Percentiles rank a stretch among this genome's conserved stretches.
phyloP scores from a whole-genome alignment of 805 yeast genomes.

The Yamadazyma paraphyllophila region DNA sequence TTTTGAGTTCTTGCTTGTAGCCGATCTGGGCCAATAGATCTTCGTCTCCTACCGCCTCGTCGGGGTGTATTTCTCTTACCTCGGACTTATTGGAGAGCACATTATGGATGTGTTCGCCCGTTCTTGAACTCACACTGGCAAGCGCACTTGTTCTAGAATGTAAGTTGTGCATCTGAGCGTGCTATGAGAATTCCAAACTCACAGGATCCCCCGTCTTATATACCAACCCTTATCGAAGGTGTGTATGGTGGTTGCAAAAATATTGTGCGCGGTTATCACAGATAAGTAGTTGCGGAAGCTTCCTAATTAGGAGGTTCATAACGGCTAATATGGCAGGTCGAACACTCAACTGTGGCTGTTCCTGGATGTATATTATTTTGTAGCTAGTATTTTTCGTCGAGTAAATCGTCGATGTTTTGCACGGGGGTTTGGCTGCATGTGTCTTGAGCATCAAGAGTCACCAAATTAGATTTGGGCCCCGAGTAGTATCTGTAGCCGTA shows the following conservation, averaged over 20 bases:
- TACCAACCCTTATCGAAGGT: neutral
- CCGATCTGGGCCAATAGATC: conserved; percentile 54
- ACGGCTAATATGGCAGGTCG: too few relatives aligned
- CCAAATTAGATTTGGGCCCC: conserved; percentile 48
- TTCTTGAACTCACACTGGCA: conserved; percentile 6
- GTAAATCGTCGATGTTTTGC: neutral
- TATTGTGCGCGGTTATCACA: too few relatives aligned
- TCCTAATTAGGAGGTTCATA: too few relatives aligned
- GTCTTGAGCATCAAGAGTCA: conserved; percentile 3
- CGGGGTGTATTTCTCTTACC: conserved; percentile 19
- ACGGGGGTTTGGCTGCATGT: neutral
- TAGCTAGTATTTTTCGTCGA: neutral
- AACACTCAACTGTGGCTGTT: too few relatives aligned
- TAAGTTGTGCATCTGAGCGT: too few relatives aligned
- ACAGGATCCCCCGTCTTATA: too few relatives aligned
- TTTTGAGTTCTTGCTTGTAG: conserved; percentile 63
- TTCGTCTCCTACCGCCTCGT: conserved; percentile 17
- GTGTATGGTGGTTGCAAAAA: too few relatives aligned
- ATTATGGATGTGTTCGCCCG: conserved; percentile 12
- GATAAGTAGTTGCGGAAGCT: too few relatives aligned
- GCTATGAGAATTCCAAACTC: too few relatives aligned
- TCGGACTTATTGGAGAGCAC: conserved; percentile 19
- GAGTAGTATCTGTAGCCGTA: conserved; percentile 54
- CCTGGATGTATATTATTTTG: too few relatives aligned
- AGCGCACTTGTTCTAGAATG: neutral